Conservation (phyloP, 257 asterid genomes). For the Penstemon barbatus region DNA sequence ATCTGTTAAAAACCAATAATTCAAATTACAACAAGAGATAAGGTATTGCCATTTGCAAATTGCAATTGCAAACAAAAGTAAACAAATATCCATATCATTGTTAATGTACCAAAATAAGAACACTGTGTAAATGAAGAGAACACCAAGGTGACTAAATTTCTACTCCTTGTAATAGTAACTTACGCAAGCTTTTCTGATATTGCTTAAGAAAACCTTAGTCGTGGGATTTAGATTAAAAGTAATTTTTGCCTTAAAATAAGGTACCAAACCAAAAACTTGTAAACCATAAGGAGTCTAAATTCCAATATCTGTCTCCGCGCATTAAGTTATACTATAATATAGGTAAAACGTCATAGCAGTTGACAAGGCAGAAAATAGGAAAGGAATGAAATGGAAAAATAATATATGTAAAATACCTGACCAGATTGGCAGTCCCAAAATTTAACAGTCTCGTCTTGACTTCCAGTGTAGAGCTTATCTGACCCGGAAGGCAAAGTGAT, state of each 20-base stretch:
- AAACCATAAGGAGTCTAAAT: background rate
- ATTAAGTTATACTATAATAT: slow-evolving; percentile 15
- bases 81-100: background rate
- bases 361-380: background rate
- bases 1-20: slow-evolving; percentile 43
- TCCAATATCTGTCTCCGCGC: background rate
- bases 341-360: slow-evolving; percentile 11
- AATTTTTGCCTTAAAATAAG: slow-evolving; percentile 14
- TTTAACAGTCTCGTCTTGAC: slow-evolving; percentile 88
- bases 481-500: slow-evolving; percentile 84
- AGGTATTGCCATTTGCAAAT: background rate
- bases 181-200: background rate
- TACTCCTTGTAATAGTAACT: background rate
- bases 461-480: slow-evolving; percentile 88
- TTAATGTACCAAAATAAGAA: background rate
- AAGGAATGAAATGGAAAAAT: background rate
- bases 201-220: background rate
- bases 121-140: background rate
- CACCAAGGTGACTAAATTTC: background rate
- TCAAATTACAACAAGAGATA: slow-evolving; percentile 9
- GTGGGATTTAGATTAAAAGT: slow-evolving; percentile 2
- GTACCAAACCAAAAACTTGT: background rate
- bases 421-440: slow-evolving; percentile 99
- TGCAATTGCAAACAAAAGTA: background rate
- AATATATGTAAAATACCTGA: slow-evolving; percentile 52